Percentiles rank a stretch among this genome's conserved stretches.
phyloP scores from a whole-genome alignment of 192 early-diverging fungal genomes.

The Backusella psychrophila region DNA sequence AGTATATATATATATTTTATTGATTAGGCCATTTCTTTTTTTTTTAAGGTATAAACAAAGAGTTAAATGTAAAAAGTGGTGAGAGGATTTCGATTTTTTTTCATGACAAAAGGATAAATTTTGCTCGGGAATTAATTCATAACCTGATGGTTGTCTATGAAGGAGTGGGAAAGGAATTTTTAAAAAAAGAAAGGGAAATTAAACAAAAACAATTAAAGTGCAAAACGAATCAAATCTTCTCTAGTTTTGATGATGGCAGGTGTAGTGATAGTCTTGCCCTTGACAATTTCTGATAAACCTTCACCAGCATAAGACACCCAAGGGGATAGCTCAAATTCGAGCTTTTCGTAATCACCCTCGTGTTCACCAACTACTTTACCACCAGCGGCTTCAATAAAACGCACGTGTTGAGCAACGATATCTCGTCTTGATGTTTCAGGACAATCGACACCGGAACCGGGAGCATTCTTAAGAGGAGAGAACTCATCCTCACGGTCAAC shows the following conservation, averaged over 20 bases:
- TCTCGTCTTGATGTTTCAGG: conserved; percentile 93
- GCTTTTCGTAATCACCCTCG: conserved; percentile 19
- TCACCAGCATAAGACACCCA: conserved; percentile 93
- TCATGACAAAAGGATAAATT: not conserved
- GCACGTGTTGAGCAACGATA: conserved; percentile 82
- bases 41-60: conserved; percentile 3
- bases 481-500: conserved; percentile 94
- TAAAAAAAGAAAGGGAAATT: not conserved
- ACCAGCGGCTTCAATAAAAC: conserved; percentile 85
- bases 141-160: not conserved
- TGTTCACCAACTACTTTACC: conserved; percentile 55
- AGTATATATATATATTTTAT: not conserved
- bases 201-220: conserved; percentile 2
- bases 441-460: conserved; percentile 80
- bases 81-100: not conserved
- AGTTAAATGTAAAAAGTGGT: not conserved
- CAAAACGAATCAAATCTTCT: conserved; percentile 31
- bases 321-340: conserved; percentile 83
- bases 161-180: not conserved
- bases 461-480: conserved; percentile 96
- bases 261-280: conserved; percentile 65
- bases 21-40: not conserved
- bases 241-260: conserved; percentile 49
- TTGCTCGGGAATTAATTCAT: not conserved
- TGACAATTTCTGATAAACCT: conserved; percentile 72